Evolutionary conservation across 495 filamentous ascomycete genomes (phyloP), one percentile per base, ranked within the genome.

Genomic region (Tuber calosporum): DNA sequence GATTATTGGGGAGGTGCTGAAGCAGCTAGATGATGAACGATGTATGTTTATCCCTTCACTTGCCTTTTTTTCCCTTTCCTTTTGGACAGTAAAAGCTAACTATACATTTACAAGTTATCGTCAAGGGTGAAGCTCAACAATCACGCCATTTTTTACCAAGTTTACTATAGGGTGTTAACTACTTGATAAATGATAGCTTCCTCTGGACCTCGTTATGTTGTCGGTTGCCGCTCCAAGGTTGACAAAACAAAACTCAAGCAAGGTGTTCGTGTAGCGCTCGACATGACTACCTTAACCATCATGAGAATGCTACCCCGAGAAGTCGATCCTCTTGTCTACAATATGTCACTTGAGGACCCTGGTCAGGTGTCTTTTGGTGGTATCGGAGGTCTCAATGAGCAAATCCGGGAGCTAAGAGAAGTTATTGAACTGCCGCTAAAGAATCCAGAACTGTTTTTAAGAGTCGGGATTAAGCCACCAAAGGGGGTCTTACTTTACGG

Each of bases 291-390:
- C 22, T 90, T 99, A 75, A 99, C 96, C 39, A 99, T 99, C 83
- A 99, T 99, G 96, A 92, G 96, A 74, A 99, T 99, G 96, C 85
- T 99, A 58, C 96, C 96, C 58, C 92, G 96, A 78, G 96, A 99
- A 85, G 96, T 99, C 76, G 96, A 99, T 82, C 96, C 96, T 26
- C 85, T 98, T 77, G 96, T 99, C 69, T 99, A 99, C 87, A 99
- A 97, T 86, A 99, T 99, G 96, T 99, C 96, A 62, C 85, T 99
- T 73, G 96, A 98, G 84, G 96, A 99, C 81, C 95, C 96, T 1
- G 96, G 96, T 30, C 93, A 97, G 83, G 91, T 99, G 83, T 97
- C 91, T 85, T 99, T 99, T 81, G 94, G 90, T n/a, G 96, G 96
- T 76, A 99, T 99, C 81, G 96, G 96, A 85, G 96, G 96, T 77